phyloP scores from a whole-genome alignment of 345 rosid genomes.

The Linum trigynum region DNA sequence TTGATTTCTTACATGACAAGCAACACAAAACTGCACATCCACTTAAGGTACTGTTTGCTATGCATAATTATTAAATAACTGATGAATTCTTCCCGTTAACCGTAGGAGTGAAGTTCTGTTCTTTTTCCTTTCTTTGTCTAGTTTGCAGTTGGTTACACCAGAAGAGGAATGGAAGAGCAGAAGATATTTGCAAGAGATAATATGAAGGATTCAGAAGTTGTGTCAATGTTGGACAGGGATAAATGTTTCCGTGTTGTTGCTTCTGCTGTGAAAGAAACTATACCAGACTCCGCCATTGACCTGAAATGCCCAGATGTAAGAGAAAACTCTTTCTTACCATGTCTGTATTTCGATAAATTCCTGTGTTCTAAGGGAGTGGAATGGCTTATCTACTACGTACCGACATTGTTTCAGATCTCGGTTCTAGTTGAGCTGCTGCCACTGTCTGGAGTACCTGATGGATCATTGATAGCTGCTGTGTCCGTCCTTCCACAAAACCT shows the following conservation, averaged over 20 bases:
- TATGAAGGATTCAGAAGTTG: slow-evolving; percentile 27
- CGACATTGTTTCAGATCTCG: slow-evolving; percentile 42
- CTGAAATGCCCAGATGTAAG: slow-evolving; percentile 81
- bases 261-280: slow-evolving; percentile 64
- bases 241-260: slow-evolving; percentile 78
- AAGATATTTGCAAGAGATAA: slow-evolving; percentile 32
- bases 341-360: neutral
- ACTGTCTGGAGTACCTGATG: slow-evolving; percentile 52
- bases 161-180: slow-evolving; percentile 76
- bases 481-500: slow-evolving; percentile 66
- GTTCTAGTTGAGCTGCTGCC: slow-evolving; percentile 83
- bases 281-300: slow-evolving; percentile 73
- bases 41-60: slow-evolving; percentile 42
- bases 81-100: neutral
- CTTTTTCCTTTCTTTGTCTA: slow-evolving; percentile 10
- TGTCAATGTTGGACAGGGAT: slow-evolving; percentile 54
- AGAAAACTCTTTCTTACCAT: neutral
- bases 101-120: neutral
- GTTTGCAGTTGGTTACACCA: slow-evolving; percentile 89
- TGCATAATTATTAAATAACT: neutral
- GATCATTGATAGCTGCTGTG: slow-evolving; percentile 58
- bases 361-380: neutral
- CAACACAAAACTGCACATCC: slow-evolving; percentile 35
- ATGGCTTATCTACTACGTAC: slow-evolving; percentile 8
- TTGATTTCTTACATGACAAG: slow-evolving; percentile 45